Base-by-base conservation (phyloP, 495 filamentous ascomycete species). In the Tuber brumale region DNA sequence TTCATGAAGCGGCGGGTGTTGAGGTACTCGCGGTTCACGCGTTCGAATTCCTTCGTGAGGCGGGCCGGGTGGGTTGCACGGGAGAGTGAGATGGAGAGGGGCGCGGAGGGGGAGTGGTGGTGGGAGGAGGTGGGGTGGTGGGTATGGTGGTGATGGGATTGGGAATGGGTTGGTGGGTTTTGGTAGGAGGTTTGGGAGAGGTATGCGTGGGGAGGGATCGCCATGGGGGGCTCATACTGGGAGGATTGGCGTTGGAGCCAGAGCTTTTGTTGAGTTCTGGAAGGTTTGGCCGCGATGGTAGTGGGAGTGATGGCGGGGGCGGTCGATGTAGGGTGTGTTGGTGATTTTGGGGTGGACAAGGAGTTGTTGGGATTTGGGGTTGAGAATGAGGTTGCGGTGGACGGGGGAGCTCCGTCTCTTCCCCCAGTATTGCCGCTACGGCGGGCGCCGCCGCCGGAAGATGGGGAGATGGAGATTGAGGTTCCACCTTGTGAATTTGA, bases 251-350 rank as follows among this genome's bases (percentile, higher is more conserved):
- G 86, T 82, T 92, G 90, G 1, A 92, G 87, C 85, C 91, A 89
- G 19, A 92, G 84, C 75, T 92, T 92, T 80, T 92, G 91, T 82
- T 92, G 91, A 8, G 89, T 92, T 35, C 90, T 86, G 74, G 88
- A 91, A 27, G 81, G 78, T 39, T 78, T 43, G 35, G 74, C 75
- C 37, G 71, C 43, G 41, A 72, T 57, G 16, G 71, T 27, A 3
- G 77, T 21, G 35, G 75, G 39, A 14, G 69, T 71, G 21, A 69
- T 19, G 0, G 77, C 71, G 69, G 79, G 74, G 4, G 79, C 70
- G 41, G 78, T 57, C 8, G 39, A 41, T 75, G 79, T 70, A 14
- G 76, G 48, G 41, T 70, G 66, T 79, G 21, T 74, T 37, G 35
- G 70, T 45, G 69, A 16, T 66, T 66, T 69, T 10, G 73, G 35